A percentile compares a stretch with the other conserved stretches of the same genome.
Conservation (phyloP, 225 moss, liverwort and hornwort genomes). For the Bryum argenteum region DNA sequence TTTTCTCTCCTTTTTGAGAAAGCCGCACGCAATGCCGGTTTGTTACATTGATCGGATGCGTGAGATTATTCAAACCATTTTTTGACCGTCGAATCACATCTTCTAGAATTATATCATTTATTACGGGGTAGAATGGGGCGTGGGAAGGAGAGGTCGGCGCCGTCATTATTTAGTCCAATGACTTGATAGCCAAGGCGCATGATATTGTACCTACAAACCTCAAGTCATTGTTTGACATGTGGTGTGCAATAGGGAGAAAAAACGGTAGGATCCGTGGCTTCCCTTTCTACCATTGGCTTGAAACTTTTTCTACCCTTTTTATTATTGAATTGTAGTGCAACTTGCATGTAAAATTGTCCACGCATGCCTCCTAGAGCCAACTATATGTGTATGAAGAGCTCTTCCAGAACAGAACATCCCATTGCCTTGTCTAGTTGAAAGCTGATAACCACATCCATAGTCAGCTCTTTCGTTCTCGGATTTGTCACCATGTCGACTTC, state of each 20-base stretch:
- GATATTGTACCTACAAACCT: neutral
- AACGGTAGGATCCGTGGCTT: constrained; percentile 28
- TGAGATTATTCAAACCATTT: neutral
- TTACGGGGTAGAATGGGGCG: neutral
- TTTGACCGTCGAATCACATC: neutral
- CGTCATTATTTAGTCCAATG: neutral
- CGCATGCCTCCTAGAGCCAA: constrained; percentile 12
- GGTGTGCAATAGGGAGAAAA: neutral
- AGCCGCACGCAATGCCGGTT: constrained; percentile 17
- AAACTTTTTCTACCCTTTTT: neutral
- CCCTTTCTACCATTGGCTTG: constrained; percentile 20
- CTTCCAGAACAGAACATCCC: neutral
- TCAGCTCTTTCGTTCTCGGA: neutral
- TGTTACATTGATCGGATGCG: constrained; percentile 14
- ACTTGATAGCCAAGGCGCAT: neutral
- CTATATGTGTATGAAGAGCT: constrained; percentile 22
- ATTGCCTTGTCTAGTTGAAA: neutral
- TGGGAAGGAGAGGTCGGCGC: neutral
- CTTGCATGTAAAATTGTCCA: constrained; percentile 24
- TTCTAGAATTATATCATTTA: neutral
- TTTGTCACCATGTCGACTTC: constrained; percentile 28
- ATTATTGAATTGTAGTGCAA: neutral
- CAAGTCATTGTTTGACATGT: constrained; percentile 9
- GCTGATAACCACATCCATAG: no score
- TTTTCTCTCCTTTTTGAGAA: constrained; percentile 1